Evolutionary conservation across 2,329 filamentous ascomycete genomes (phyloP), one percentile per base, ranked within the genome.

Genomic region (Cytospora chrysosperma): DNA sequence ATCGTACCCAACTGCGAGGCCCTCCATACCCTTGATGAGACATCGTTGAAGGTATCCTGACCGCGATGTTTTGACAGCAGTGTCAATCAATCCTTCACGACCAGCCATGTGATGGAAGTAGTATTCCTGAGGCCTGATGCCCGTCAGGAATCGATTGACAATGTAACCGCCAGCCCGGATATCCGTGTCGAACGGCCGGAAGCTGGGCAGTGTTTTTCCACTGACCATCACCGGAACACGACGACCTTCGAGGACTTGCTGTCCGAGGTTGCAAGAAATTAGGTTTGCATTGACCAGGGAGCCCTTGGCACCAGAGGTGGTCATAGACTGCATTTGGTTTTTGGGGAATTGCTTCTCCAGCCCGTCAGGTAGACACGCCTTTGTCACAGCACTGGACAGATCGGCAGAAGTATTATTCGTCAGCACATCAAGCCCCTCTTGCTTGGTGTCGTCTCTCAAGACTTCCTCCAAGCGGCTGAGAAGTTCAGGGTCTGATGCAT

Each of bases 21-120:
- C 95, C 76, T 99, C 95, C 90, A 99, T 96, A 66, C 95, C 95
- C 80, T 99, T 99, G 79, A 99, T 96, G 67, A 99, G 84, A 83
- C 95, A 99, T 73, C 96, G 85, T 75, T 99, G 95, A 58, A 99
- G 82, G 74, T 99, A 99, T 65, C 95, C 96, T 30, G 95, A 98
- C 73, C 95, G 89, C 12, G 94, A 96, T 1, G 95, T 99, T 79
- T 99, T 99, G 75, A 99, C 95, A 68, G 95, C 95, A 24, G 95
- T 99, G 84, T 99, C 95, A 73, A 99, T 99, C 68, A 99, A 81
- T 82, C 95, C 95, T 83, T 99, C 96, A 79, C 95, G 88, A 70
- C 96, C 96, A 72, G 94, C 95, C 96, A 99, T 99, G 76, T 96
- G 93, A 85, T 99, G 95, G 82, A 99, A 99, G 76, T 94, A 99